Evolutionary conservation across 257 asterid species (phyloP).

Genomic region (Voacanga thouarsii): DNA sequence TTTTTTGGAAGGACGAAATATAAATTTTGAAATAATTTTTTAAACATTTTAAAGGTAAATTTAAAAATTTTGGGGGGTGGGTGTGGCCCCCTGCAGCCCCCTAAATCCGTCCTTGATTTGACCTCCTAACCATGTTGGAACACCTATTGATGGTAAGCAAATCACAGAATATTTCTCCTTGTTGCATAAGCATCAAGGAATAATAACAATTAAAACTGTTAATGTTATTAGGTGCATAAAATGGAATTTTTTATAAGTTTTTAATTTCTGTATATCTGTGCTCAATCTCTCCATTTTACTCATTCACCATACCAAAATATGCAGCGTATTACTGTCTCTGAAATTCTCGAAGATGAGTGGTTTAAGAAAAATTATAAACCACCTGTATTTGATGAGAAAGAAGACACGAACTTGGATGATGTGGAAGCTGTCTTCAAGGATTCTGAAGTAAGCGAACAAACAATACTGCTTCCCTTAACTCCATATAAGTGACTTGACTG

Average conservation of each 20-base stretch:
- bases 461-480: not conserved
- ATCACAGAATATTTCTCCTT: no score
- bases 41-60: no score
- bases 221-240: not conserved
- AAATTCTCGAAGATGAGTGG: constrained; percentile 79
- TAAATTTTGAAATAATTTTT: no score
- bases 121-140: not conserved
- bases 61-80: no score
- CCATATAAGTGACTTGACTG: not conserved
- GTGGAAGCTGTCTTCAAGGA: constrained; percentile 94
- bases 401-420: constrained; percentile 75
- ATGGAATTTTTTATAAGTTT: not conserved
- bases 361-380: constrained; percentile 81
- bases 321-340: constrained; percentile 75
- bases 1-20: no score
- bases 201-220: no score
- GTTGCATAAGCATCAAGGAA: not conserved
- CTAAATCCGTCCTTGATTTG: no score
- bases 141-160: no score
- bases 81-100: no score
- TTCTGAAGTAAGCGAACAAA: constrained; percentile 52
- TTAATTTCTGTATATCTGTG: not conserved
- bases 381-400: constrained; percentile 73
- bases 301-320: constrained; percentile 5
- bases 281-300: not conserved